phyloP scores from a whole-genome alignment of 1,284 basidiomycete species.

The Tilletia indica region DNA sequence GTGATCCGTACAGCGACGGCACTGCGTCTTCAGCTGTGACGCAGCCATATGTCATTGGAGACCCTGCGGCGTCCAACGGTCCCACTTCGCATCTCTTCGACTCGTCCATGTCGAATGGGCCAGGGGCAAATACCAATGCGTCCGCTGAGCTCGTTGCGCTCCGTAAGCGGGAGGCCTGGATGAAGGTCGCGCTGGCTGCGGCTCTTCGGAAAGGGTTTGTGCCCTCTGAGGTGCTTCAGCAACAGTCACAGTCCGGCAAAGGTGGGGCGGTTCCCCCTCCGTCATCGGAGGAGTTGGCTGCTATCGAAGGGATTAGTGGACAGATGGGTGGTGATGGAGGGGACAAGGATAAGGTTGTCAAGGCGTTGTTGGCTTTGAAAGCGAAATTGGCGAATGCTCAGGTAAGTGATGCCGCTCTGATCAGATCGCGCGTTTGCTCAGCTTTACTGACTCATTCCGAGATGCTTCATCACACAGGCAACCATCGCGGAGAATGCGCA shows the following conservation, averaged over 20 bases:
- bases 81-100: background rate
- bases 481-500: slow-evolving; percentile 73
- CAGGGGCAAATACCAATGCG: background rate
- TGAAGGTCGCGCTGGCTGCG: slow-evolving; percentile 75
- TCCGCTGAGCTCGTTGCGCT: slow-evolving; percentile 70
- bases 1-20: slow-evolving; percentile 6
- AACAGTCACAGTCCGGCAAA: slow-evolving; percentile 23
- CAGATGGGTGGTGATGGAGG: slow-evolving; percentile 38
- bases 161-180: slow-evolving; percentile 78
- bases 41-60: slow-evolving; percentile 1
- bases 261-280: slow-evolving; percentile 23
- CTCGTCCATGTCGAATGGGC: background rate
- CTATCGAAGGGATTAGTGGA: slow-evolving; percentile 54
- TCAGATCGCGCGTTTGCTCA: background rate
- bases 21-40: background rate
- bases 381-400: slow-evolving; percentile 83
- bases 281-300: slow-evolving; percentile 31
- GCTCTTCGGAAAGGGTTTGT: slow-evolving; percentile 80
- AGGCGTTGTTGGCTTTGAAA: slow-evolving; percentile 79
- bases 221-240: slow-evolving; percentile 61
- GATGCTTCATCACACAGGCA: slow-evolving; percentile 59
- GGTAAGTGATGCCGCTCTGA: slow-evolving; percentile 61
- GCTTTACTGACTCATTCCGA: background rate
- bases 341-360: slow-evolving; percentile 63
- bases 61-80: slow-evolving; percentile 2